Evolutionary conservation across 2,329 filamentous ascomycete species (phyloP).

Genomic region (Coccinonectria pachysandricola): DNA sequence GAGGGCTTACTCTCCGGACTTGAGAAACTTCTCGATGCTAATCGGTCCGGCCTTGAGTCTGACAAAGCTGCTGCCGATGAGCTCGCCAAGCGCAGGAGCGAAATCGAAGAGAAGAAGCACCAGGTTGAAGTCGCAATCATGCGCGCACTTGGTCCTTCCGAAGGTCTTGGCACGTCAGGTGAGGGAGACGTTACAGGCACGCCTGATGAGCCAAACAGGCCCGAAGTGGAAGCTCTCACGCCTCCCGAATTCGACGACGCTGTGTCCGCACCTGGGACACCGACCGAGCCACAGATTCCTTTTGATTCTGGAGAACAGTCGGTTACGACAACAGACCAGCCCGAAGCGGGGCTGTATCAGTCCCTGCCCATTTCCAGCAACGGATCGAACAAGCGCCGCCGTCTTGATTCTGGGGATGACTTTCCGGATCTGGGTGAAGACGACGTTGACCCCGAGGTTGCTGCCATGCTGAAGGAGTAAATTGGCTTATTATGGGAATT

Average conservation of each 20-base stretch:
- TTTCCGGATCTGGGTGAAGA: constrained; percentile 45
- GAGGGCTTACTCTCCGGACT: constrained; percentile 66
- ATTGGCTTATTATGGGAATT: constrained; percentile 6
- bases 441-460: constrained; percentile 47
- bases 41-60: constrained; percentile 55
- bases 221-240: constrained; percentile 77
- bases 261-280: constrained; percentile 11
- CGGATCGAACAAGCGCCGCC: constrained; percentile 46
- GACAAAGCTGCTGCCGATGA: constrained; percentile 60
- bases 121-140: constrained; percentile 90
- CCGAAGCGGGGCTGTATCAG: constrained; percentile 38
- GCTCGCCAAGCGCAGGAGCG: constrained; percentile 54
- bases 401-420: constrained; percentile 40
- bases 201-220: constrained; percentile 55
- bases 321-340: no score
- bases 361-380: constrained; percentile 39
- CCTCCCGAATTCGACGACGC: constrained; percentile 58
- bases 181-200: constrained; percentile 36
- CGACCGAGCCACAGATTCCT: constrained; percentile 13
- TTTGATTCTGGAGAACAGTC: constrained; percentile 9
- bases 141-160: constrained; percentile 60
- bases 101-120: constrained; percentile 72
- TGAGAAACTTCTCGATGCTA: constrained; percentile 69
- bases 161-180: constrained; percentile 37
- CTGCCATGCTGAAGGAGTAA: constrained; percentile 35